Conservation (phyloP, 495 filamentous ascomycete genomes). For the Hypoxylon rickii region DNA sequence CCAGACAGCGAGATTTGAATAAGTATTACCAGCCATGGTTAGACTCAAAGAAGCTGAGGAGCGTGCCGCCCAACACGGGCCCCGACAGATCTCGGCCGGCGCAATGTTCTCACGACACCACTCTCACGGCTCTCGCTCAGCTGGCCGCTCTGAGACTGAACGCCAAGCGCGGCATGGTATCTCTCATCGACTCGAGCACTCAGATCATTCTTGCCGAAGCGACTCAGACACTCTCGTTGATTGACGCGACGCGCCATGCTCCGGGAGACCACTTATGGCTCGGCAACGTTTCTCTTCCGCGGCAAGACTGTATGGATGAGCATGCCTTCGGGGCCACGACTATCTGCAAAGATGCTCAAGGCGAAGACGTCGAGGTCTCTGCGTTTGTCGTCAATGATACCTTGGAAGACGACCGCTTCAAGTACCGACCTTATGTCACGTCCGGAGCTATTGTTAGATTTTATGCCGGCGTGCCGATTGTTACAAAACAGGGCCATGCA, state of each 20-base stretch:
- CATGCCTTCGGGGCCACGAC: slow-evolving; percentile 18
- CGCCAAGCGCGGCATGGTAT: slow-evolving; percentile 59
- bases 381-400: slow-evolving; percentile 31
- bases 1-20: slow-evolving; percentile 29
- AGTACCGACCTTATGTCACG: slow-evolving; percentile 29
- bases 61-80: slow-evolving; percentile 18
- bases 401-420: slow-evolving; percentile 31
- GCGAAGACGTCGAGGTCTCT: slow-evolving; percentile 15
- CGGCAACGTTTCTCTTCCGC: slow-evolving; percentile 31
- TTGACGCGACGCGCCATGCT: slow-evolving; percentile 31
- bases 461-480: slow-evolving; percentile 69
- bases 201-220: slow-evolving; percentile 69
- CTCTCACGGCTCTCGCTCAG: slow-evolving; percentile 68
- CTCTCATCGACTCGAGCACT: slow-evolving; percentile 61
- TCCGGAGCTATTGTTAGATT: slow-evolving; percentile 46
- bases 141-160: slow-evolving; percentile 60
- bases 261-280: slow-evolving; percentile 36
- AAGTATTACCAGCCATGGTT: slow-evolving; percentile 38
- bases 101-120: slow-evolving; percentile 53
- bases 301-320: slow-evolving; percentile 33
- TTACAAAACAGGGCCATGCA: slow-evolving; percentile 67
- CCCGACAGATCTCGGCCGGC: slow-evolving; percentile 4
- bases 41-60: slow-evolving; percentile 27
- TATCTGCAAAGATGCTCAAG: slow-evolving; percentile 18
- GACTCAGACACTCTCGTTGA: slow-evolving; percentile 56